Conservation (phyloP, 1,284 basidiomycete species). For the Malassezia equina region DNA sequence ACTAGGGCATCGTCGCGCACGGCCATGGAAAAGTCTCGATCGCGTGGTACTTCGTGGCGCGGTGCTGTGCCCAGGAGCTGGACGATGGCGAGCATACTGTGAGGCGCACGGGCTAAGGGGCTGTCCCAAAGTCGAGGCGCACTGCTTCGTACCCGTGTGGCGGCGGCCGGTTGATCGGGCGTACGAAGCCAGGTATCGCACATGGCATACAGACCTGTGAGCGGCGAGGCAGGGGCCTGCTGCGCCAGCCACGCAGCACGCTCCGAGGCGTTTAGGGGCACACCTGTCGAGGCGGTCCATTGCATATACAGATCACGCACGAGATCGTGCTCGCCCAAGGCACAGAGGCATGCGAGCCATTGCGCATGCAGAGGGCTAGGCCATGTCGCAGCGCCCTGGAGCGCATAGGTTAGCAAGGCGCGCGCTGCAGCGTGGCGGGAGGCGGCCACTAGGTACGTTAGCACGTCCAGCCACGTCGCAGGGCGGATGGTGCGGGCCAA, state of each 20-base stretch:
- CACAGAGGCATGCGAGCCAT: conserved; percentile 2
- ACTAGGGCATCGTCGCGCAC: conserved; percentile 12
- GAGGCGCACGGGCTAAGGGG: neutral
- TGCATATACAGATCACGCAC: neutral
- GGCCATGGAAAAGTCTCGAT: neutral
- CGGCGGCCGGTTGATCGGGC: too few species aligned
- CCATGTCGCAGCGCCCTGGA: neutral
- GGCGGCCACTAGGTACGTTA: neutral
- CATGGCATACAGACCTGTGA: neutral
- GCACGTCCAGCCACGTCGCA: neutral
- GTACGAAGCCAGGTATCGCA: neutral
- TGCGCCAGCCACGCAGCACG: neutral
- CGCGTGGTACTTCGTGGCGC: neutral
- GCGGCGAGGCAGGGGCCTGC: neutral
- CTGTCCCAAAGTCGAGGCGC: neutral
- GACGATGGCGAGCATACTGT: conserved; percentile 11
- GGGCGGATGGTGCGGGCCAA: neutral
- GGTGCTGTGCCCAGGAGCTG: neutral
- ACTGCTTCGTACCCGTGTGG: too few species aligned
- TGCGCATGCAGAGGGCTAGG: neutral
- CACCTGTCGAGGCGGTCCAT: neutral
- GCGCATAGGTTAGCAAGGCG: neutral
- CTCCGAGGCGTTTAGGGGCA: neutral
- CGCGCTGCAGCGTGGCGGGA: neutral
- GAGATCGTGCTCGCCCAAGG: neutral